Evolutionary conservation across 148 eudicot species (phyloP), one percentile per base, ranked within the genome.

Genomic region (Pouteria glomerata): DNA sequence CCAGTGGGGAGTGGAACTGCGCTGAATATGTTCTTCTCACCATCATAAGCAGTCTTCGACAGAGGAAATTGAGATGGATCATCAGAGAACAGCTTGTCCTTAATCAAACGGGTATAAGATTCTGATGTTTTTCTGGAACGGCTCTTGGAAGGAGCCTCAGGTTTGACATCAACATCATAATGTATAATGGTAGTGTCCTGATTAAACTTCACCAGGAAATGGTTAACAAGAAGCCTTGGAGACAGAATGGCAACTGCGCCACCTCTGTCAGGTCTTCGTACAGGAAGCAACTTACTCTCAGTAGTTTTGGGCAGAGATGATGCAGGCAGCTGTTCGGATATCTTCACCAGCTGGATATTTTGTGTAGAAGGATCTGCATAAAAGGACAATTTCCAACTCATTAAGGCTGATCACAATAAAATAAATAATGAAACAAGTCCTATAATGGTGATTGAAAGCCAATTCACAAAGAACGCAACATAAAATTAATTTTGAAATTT

Each of bases 21-120:
- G 63, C 97, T 91, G 76, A 82, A 91, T 16, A 91, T 68, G 64
- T 81, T 88, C 78, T 88, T 91, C 42, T 86, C 87, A 15, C 96
- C 96, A 77, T 90, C 96, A 83, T 80, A 90, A 30, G 84, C 87
- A 73, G 82, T 81, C 79, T 53, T 76, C 30, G 77, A 79, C 44
- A 59, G 8, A 21, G 88, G 85, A 71, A 88, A 86, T 2, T 57
- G 64, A 15, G 68, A 66, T 21, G 78, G 68, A 35, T 82, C 21
- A 63, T 80, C 77, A 55, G 80, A 73, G 61, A 73, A 85, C 11
- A 90, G 72, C 55, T 85, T 80, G 29, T 90, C 83, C 69, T 76
- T 80, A 7, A 86, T 79, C 76, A 82, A 56, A 58, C 75, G 68
- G 33, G 83, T 66, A 19, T 69, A 63, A 57, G 83, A 65, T 75